Evolutionary conservation across 352 stramenopile genomes (phyloP).

Genomic region (Phytophthora lateralis): DNA sequence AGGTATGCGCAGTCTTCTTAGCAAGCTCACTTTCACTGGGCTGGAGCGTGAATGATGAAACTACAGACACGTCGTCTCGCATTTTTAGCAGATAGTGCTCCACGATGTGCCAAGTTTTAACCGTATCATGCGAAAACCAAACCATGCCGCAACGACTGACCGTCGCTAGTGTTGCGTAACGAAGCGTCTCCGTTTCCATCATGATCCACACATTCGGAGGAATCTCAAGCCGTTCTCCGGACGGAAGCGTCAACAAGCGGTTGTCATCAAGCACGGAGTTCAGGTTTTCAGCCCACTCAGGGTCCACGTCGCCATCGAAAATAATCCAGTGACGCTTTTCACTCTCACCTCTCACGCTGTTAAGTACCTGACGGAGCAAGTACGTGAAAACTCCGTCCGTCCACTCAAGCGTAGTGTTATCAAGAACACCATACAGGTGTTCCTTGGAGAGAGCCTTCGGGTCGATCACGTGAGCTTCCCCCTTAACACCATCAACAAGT

Average conservation of each 20-base stretch:
- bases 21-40: constrained; percentile 66
- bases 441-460: constrained; percentile 99
- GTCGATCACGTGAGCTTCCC: constrained; percentile 98
- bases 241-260: constrained; percentile 98
- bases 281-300: constrained; percentile 99
- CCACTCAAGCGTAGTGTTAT: constrained; percentile 99
- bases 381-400: constrained; percentile 99
- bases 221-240: constrained; percentile 98
- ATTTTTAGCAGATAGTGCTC: constrained; percentile 86
- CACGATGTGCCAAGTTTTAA: constrained; percentile 93
- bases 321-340: constrained; percentile 98
- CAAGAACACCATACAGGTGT: constrained; percentile 98
- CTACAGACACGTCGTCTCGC: constrained; percentile 59
- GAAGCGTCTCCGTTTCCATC: constrained; percentile 99
- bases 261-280: constrained; percentile 99
- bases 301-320: constrained; percentile 99
- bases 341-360: constrained; percentile 97
- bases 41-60: constrained; percentile 73
- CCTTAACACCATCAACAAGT: constrained; percentile 95
- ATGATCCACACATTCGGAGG: constrained; percentile 99
- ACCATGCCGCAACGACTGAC: constrained; percentile 99
- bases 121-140: constrained; percentile 98
- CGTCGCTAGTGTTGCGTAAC: constrained; percentile 98
- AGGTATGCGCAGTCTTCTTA: constrained; percentile 69
- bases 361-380: constrained; percentile 95